Percentiles rank a stretch among this genome's conserved stretches.
Evolutionary conservation across 1,139 yeast species (phyloP).

Genomic region (Yamadazyma diddensiae): DNA sequence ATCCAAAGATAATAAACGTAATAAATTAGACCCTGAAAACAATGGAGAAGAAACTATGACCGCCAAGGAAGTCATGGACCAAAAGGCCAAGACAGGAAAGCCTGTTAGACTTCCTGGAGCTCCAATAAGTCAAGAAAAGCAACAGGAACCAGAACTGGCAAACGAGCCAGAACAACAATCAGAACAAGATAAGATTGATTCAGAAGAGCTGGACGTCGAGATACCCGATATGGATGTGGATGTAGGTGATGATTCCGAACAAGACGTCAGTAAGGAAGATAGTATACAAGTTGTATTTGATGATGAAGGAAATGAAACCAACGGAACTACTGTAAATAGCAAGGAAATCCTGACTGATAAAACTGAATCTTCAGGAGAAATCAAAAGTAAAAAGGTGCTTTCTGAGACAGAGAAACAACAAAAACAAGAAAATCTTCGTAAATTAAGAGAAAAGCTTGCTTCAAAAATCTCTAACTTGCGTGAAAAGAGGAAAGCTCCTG

Average conservation of each 20-base stretch:
- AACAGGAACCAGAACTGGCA: slow-evolving; percentile 1
- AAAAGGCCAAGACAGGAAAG: slow-evolving; percentile 54
- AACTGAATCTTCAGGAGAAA: slow-evolving; percentile 14
- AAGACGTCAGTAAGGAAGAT: slow-evolving; percentile 25
- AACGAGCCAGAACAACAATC: slow-evolving; percentile 6
- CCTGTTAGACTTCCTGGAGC: slow-evolving; percentile 56
- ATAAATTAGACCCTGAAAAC: slow-evolving; percentile 72
- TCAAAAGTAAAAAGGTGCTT: slow-evolving; percentile 22
- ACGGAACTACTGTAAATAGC: slow-evolving; percentile 11
- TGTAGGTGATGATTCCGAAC: slow-evolving; percentile 14
- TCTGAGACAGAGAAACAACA: slow-evolving; percentile 47
- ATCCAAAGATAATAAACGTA: slow-evolving; percentile 55
- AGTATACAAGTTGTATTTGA: slow-evolving; percentile 57
- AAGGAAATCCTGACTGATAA: slow-evolving; percentile 15
- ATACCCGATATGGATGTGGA: slow-evolving; percentile 16
- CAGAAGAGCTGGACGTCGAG: slow-evolving; percentile 9
- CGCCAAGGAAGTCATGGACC: slow-evolving; percentile 67
- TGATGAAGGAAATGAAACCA: slow-evolving; percentile 67
- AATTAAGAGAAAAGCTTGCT: slow-evolving; percentile 69
- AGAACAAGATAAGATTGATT: slow-evolving; percentile 16
- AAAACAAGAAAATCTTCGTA: slow-evolving; percentile 56
- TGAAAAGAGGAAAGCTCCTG: slow-evolving; percentile 89
- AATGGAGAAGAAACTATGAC: slow-evolving; percentile 45
- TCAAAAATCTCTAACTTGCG: slow-evolving; percentile 66
- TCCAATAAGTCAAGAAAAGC: too few species aligned